Base-by-base conservation (phyloP, 306 rosid genomes). In the Prunus dulcis region DNA sequence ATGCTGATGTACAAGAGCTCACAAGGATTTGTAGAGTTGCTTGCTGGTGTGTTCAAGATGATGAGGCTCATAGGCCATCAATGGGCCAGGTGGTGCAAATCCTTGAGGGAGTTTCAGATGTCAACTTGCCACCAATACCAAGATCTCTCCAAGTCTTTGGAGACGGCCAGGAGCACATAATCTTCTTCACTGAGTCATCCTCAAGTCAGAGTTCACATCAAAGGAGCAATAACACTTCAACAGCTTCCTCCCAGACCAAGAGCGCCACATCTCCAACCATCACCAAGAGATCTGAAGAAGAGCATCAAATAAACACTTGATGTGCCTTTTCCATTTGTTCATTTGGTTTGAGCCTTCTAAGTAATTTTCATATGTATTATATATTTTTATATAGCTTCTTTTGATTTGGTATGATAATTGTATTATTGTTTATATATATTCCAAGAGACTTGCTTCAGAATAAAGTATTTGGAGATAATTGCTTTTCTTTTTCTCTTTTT, bases 41-140 rank as follows among this genome's bases (percentile, higher is more conserved):
- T 17, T 88, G 93, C 12, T 93, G 98, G 98, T 91, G 97, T 71
- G 78, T 91, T 22, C 98, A 93, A 81, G 97, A 93, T 71, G 94
- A 80, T 27, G 97, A 93, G 65, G 47, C 47, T 78, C 82, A 83
- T 1, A 80, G 98, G 76, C 98, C 96, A 10, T 72, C 94, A 38
- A 93, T 90, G 98, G 86, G 93, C 64, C 93, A 88, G 49, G 88
- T 93, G 5, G 96, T 90, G 75, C 97, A 93, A 73, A 91, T 91
- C 38, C 93, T 93, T 6, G 97, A 93, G 22, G 89, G 88, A 11
- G 77, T 91, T 23, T 53, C 80, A 66, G 88, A 83, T 15, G 91
- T 91, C 67, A 72, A 76, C 63, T 19, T 76, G 76, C 94, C 98
- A 9, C 91, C 97, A 18, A 45, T 90, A 76, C 96, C 97, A 6